Evolutionary conservation across 768 basidiomycete genomes (phyloP), one percentile per base, ranked within the genome.

Genomic region (Rhodocollybia butyracea): DNA sequence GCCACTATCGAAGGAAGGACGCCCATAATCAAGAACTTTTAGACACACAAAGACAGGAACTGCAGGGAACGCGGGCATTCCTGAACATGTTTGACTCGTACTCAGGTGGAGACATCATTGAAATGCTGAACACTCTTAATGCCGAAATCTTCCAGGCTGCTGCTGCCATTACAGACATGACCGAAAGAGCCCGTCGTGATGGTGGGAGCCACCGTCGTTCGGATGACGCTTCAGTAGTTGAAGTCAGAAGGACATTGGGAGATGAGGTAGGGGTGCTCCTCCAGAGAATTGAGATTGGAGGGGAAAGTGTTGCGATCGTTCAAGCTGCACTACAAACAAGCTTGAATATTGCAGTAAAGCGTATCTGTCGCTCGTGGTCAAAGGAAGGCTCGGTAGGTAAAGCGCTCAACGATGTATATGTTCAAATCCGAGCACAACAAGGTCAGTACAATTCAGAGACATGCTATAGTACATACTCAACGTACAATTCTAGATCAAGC

Each of bases 61-160:
- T 80, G 6, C 71, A 70, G n/a, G 70, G 67, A 0, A 73, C 73
- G 0, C 76, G 77, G 48, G 63, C 68, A 8, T 81, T 76, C 61
- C 63, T 80, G 63, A 73, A 72, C 1, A 77, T 72, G 34, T 66
- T 72, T 17, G 80, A 82, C 50, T 58, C 60, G 0, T 67, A 76
- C 54, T 76, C 80, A 0, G 76, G 73, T 1, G 71, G 73, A 0
- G 80, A 82, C 10, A 71, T 79, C 47, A 59, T 64, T 4, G 32
- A 31, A 59, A 61, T 68, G 57, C 64, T 76, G 29, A 73, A 79
- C 26, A 64, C 67, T 0, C 61, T 82, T 55, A 82, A 82, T 58
- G 64, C 68, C 22, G 81, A 82, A 59, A 76, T 81, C 22, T 66
- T 77, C 36, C 81, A 82, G 56, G 66, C 68, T 12, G 63, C 74